Evolutionary conservation across 2,329 filamentous ascomycete species (phyloP).

Genomic region (Xylaria sp.): DNA sequence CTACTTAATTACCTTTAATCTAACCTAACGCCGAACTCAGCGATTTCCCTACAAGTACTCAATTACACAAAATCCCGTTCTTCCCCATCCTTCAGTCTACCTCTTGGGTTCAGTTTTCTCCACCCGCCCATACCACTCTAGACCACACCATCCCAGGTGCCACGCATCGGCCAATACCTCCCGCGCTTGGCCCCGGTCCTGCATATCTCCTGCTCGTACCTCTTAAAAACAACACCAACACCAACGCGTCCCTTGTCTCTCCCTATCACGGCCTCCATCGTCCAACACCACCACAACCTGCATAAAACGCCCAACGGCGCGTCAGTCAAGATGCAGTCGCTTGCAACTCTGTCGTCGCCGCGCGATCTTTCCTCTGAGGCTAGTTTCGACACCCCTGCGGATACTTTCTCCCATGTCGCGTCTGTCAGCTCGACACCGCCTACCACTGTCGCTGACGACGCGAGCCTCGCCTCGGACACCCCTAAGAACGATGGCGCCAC

Average conservation of each 20-base stretch:
- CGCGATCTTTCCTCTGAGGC: slow-evolving; percentile 50
- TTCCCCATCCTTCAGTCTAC: slow-evolving; percentile 14
- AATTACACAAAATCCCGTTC: slow-evolving; percentile 15
- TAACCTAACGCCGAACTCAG: neutral
- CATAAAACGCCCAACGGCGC: slow-evolving; percentile 29
- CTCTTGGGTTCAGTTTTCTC: slow-evolving; percentile 27
- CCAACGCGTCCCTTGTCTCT: slow-evolving; percentile 44
- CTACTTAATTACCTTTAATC: neutral
- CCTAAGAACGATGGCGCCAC: slow-evolving; percentile 70
- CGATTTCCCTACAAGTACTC: neutral
- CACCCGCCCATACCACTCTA: slow-evolving; percentile 28
- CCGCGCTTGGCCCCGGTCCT: slow-evolving; percentile 39
- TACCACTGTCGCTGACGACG: slow-evolving; percentile 72
- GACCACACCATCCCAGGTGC: slow-evolving; percentile 25
- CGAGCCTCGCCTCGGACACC: slow-evolving; percentile 66
- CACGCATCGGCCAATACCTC: slow-evolving; percentile 39
- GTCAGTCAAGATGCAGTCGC: slow-evolving; percentile 43
- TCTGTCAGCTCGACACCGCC: slow-evolving; percentile 72
- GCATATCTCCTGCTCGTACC: slow-evolving; percentile 37
- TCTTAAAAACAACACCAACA: slow-evolving; percentile 44
- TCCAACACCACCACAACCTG: slow-evolving; percentile 36
- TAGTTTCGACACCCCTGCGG: slow-evolving; percentile 49
- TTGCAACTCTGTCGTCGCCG: slow-evolving; percentile 43
- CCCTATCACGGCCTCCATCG: slow-evolving; percentile 34
- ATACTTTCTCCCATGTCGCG: slow-evolving; percentile 63